Evolutionary conservation across 1,284 basidiomycete species (phyloP).

Genomic region (Fereydounia khargensis): DNA sequence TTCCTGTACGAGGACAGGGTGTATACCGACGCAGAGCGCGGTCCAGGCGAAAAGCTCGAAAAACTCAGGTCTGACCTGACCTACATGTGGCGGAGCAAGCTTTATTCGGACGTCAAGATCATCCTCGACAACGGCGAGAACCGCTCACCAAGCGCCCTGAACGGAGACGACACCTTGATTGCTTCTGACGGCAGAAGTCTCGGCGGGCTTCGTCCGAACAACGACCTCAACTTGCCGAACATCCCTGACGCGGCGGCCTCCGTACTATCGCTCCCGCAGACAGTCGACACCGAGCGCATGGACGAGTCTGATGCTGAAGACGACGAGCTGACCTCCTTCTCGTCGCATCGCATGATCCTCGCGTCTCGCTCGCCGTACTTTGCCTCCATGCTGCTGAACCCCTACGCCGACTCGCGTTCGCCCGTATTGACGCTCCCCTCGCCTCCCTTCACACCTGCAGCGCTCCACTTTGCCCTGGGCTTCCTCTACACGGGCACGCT

Average conservation of each 20-base stretch:
- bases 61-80: constrained; percentile 66
- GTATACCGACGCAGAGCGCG: constrained; percentile 57
- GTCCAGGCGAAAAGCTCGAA: constrained; percentile 74
- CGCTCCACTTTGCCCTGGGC: constrained; percentile 89
- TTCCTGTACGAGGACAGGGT: constrained; percentile 43
- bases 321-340: constrained; percentile 63
- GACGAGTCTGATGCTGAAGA: constrained; percentile 27
- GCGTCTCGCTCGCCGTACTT: constrained; percentile 87
- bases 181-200: not conserved
- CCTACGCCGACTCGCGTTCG: constrained; percentile 61
- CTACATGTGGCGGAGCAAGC: constrained; percentile 53
- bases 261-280: constrained; percentile 25
- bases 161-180: too few relatives aligned
- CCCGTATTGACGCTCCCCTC: constrained; percentile 33
- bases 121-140: constrained; percentile 27
- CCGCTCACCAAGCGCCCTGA: too few relatives aligned
- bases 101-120: constrained; percentile 44
- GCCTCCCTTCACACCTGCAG: constrained; percentile 91
- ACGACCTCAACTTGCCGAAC: constrained; percentile 9
- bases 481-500: constrained; percentile 92
- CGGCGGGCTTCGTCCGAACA: not conserved
- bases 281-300: constrained; percentile 19
- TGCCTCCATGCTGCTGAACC: constrained; percentile 68
- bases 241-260: constrained; percentile 43
- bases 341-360: constrained; percentile 87